phyloP scores from a whole-genome alignment of 495 filamentous ascomycete genomes.

The Copromyces sp. region DNA sequence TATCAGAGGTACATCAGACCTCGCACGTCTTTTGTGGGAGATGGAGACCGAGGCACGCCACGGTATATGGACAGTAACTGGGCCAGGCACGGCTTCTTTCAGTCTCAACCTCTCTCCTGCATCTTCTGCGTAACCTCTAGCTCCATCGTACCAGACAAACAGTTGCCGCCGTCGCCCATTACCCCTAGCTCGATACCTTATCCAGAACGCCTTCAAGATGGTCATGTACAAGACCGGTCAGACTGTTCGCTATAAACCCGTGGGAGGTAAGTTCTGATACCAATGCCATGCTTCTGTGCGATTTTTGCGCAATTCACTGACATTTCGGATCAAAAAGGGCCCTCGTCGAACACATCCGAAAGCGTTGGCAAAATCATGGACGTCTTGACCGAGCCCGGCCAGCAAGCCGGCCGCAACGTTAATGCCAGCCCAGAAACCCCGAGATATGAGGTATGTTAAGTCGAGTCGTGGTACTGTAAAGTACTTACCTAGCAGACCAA shows the following conservation, averaged over 20 bases:
- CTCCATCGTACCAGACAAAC: background rate
- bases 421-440: conserved; percentile 27
- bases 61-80: background rate
- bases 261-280: conserved; percentile 20
- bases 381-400: conserved; percentile 30
- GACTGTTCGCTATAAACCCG: conserved; percentile 32
- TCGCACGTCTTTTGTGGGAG: background rate
- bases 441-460: conserved; percentile 28
- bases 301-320: background rate
- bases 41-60: background rate
- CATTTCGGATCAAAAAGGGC: conserved; percentile 14
- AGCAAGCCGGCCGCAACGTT: conserved; percentile 31
- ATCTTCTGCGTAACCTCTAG: background rate
- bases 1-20: background rate
- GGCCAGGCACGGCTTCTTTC: background rate
- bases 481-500: background rate
- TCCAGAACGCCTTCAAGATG: background rate
- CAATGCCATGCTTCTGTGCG: background rate
- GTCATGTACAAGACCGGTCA: conserved; percentile 19
- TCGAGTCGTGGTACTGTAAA: background rate
- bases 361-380: conserved; percentile 28
- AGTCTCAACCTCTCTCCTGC: background rate
- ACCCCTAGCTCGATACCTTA: background rate
- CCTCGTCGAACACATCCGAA: conserved; percentile 29
- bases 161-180: background rate